Base-by-base conservation (phyloP, 257 asterid genomes). In the Nicotiana sylvestris region DNA sequence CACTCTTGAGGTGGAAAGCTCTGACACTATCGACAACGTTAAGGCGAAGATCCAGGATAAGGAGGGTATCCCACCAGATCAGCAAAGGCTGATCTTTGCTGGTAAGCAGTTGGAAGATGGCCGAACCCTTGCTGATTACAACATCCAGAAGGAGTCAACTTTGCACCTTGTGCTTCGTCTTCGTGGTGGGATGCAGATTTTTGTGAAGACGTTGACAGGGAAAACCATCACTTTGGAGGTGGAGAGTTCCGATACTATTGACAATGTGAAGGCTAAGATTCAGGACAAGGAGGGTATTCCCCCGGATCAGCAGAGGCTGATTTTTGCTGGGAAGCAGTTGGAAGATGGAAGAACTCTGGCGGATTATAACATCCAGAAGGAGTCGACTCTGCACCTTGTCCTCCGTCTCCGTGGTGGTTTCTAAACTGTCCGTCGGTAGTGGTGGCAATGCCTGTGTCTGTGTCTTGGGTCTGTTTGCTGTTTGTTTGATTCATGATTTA, bases 201-300 rank as follows among this genome's bases (percentile, higher is more conserved):
- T 82, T 2, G 84, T 82, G 16, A 82, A 82, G 33, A 82, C 84
- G 27, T 35, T 82, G 25, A 82, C 84, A 0, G 84, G 84, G 1
- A 82, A 82, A 43, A 82, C 84, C 58, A 82, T 82, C 17, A 82
- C 84, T 16, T 61, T 82, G 53, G 84, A 82, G 55, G 84, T 81
- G 15, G 83, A 81, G 5, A 81, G 83, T 61, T 81, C 83, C 5
- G 83, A 81, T 17, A 81, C 83, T 5, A 81, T 81, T 9, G 83
- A 81, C 15, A 81, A 81, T 6, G 77, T 81, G 1, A 81, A 81
- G 21, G 77, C 83, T 46, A 81, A 81, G 83, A 81, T 81, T 49
- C 83, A 81, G 32, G 83, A 81, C 66, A 81, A 81, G 77, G 83
- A 81, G 77, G 83, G 83, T 3, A 81, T 81, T 1, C 83, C 83